phyloP scores from a whole-genome alignment of 1,284 basidiomycete species.

The Ustilago nuda region DNA sequence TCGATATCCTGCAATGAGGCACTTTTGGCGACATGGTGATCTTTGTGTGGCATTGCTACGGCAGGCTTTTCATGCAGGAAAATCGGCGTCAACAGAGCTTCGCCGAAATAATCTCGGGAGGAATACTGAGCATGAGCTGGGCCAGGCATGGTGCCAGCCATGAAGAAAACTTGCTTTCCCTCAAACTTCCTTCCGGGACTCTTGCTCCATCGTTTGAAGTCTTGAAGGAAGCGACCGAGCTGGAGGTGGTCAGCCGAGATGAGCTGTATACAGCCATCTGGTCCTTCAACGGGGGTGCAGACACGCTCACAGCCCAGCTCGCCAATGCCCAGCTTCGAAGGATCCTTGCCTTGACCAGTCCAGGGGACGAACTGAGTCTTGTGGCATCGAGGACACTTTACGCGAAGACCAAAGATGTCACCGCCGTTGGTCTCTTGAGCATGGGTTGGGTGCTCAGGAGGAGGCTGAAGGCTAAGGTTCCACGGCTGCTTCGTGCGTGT shows the following conservation, averaged over 20 bases:
- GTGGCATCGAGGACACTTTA: slow-evolving; percentile 38
- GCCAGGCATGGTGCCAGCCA: slow-evolving; percentile 45
- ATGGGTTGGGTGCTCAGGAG: slow-evolving; percentile 33
- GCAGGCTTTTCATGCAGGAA: slow-evolving; percentile 37
- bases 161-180: slow-evolving; percentile 23
- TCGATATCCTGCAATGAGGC: slow-evolving; percentile 27
- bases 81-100: slow-evolving; percentile 27
- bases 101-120: slow-evolving; percentile 32
- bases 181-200: slow-evolving; percentile 17
- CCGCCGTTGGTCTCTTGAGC: slow-evolving; percentile 41
- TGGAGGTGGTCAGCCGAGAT: slow-evolving; percentile 40
- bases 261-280: slow-evolving; percentile 9
- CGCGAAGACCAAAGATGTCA: slow-evolving; percentile 38
- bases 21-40: slow-evolving; percentile 3
- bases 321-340: slow-evolving; percentile 31
- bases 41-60: slow-evolving; percentile 10
- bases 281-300: slow-evolving; percentile 11
- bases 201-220: slow-evolving; percentile 28
- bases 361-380: slow-evolving; percentile 34
- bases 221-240: slow-evolving; percentile 44
- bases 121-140: slow-evolving; percentile 16
- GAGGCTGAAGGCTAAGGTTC: slow-evolving; percentile 42
- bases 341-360: slow-evolving; percentile 39
- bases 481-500: slow-evolving; percentile 40
- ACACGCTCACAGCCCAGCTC: slow-evolving; percentile 37